Base-by-base conservation (phyloP, 176 grass and related monocot genomes). In the Cenchrus fungigraminus region DNA sequence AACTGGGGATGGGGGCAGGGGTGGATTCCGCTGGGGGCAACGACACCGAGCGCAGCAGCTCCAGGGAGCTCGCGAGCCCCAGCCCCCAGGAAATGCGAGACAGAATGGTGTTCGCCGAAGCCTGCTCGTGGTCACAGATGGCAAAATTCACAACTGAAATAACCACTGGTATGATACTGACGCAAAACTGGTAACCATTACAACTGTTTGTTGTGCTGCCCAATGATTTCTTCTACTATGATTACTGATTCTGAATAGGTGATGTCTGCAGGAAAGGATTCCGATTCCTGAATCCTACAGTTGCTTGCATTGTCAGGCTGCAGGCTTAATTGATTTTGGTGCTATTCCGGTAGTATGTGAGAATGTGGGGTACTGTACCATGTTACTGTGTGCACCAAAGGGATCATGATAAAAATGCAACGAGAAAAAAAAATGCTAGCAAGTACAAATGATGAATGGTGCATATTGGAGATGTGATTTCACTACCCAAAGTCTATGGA, bases 51-150 rank as follows among this genome's bases (percentile, higher is more conserved):
- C 97, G 91, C 81, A 96, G 86, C 74, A 96, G 86, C 88, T 99
- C 97, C 32, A 99, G 87, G 51, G 97, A 89, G 73, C 80, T 91
- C 32, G 90, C 88, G 2, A 99, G 84, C 6, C 94, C 94, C 6
- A 96, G 86, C 89, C 6, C 94, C 94, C 6, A 96, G 86, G 90
- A 96, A 99, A 89, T 99, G 97, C 31, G 94, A 96, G 94, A 96
- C 29, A 96, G 94, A 74, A 96, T 94, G 76, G 88, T 91, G 90
- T 96, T 99, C n/a, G 94, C 88, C 32, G 93, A 99, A 66, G 97
- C 97, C 91, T 99, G 88, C 74, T 1, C 43, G 61, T 12, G 15
- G 57, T 9, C 14, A 65, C 15, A 59, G 22, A 53, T 50, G 45
- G 51, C 31, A 5, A 17, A 15, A 6, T 31, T 87, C 37, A 12